Base-by-base conservation (phyloP, 2,329 filamentous ascomycete species). In the Ilyonectria robusta region DNA sequence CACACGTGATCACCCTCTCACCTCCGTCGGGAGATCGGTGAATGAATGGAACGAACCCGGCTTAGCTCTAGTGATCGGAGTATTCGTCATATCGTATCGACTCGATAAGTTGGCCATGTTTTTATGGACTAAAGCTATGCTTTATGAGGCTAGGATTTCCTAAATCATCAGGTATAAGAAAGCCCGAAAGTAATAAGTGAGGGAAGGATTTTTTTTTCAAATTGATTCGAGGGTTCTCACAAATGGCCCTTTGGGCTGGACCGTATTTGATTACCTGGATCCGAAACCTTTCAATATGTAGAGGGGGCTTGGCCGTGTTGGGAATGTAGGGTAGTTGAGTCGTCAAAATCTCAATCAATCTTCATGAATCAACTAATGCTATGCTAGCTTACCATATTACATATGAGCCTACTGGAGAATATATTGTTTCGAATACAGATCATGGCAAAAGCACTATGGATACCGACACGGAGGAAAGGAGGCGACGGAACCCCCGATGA, bases 1-100 rank as follows among this genome's bases (percentile, higher is more conserved):
- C 29, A 40, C 61, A 68, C 51, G 56, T 65, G 47, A 65, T n/a
- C 13, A 35, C 37, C 11, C 10, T 13, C 13, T 17, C 7, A n/a
- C 8, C 37, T n/a, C 44, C 23, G 23, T 61, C 57, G 53, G 53
- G 58, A 44, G 58, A 46, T 65, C 62, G 56, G 56, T 60, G 23
- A 53, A 10, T 29, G 19, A 33, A n/a, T n/a, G 19, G 9, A 21
- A 4, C 13, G 2, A 21, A 31, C 50, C 31, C 29, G 13, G 11
- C 9, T 21, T 37, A 13, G 23, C 10, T 21, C 44, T 23, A 10
- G 19, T 21, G 7, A 10, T 13, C 4, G 31, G 11, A 35, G 7
- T 21, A 19, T 19, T 53, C 9, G 4, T 10, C 3, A 15, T 35
- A 21, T 3, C 21, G 21, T 21, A 21, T 21, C 21, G 3, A 21